Evolutionary conservation across 1,284 basidiomycete genomes (phyloP).

Genomic region (Dichomitus squalens): DNA sequence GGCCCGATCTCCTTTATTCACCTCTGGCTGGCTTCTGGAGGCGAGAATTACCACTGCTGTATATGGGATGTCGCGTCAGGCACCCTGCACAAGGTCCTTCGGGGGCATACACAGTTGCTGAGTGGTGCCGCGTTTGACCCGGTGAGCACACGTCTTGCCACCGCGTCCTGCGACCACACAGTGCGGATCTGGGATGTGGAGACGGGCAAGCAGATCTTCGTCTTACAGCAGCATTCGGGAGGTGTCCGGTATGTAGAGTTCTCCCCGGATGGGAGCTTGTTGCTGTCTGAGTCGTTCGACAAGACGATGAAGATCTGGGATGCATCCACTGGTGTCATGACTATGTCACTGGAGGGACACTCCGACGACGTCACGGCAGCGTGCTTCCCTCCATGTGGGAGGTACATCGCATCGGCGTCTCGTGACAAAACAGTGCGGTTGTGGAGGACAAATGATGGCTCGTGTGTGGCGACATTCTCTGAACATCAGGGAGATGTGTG

Average conservation of each 20-base stretch:
- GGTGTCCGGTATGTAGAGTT: not conserved
- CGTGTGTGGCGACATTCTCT: not conserved
- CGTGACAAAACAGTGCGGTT: conserved; percentile 11
- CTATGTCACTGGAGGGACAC: not conserved
- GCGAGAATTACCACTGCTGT: not conserved
- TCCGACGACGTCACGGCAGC: not conserved
- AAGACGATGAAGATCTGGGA: not conserved
- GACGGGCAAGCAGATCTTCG: not conserved
- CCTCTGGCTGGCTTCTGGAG: not conserved
- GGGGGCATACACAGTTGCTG: not conserved
- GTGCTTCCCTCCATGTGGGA: conserved; percentile 6
- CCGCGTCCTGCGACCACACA: not conserved
- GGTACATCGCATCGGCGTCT: conserved; percentile 6
- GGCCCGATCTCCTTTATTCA: not conserved
- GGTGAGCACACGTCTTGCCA: not conserved
- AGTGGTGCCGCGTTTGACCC: not conserved
- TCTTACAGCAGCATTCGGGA: too few species aligned
- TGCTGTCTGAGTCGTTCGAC: not conserved
- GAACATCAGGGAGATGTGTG: not conserved
- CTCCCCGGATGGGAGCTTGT: not conserved
- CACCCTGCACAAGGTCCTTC: not conserved
- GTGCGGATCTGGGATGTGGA: not conserved
- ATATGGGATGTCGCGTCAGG: not conserved
- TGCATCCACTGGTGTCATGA: not conserved
- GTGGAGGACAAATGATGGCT: conserved; percentile 4